These are phyloP conservation scores for Pisolithus orientalis DNA, from an alignment of 768 basidiomycete species.

Conservation along the genomic window DNA sequence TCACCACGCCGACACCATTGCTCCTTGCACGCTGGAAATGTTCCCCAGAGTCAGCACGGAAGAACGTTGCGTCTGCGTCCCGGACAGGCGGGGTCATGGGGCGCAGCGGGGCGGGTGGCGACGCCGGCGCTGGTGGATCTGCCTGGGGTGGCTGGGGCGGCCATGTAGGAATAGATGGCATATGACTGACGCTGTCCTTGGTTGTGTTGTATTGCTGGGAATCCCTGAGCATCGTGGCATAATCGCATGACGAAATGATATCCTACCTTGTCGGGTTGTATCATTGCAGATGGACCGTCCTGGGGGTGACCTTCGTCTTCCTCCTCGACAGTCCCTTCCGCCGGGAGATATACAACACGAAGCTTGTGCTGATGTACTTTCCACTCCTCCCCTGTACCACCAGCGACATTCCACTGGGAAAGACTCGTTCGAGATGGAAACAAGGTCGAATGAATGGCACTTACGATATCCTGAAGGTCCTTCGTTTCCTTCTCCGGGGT, in stretches of 20 bases:
- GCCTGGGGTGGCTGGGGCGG: background rate
- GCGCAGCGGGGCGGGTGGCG: conserved; percentile 32
- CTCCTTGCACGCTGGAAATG: conserved; percentile 26
- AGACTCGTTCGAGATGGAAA: background rate
- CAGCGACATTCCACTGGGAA: conserved; percentile 54
- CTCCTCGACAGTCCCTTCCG: conserved; percentile 77
- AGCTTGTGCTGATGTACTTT: conserved; percentile 93
- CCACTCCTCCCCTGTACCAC: conserved; percentile 46
- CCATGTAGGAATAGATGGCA: conserved; percentile 25
- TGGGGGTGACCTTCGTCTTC: conserved; percentile 53
- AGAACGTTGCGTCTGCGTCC: conserved; percentile 37
- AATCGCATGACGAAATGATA: background rate
- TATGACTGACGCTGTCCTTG: conserved; percentile 4
- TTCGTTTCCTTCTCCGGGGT: conserved; percentile 81
- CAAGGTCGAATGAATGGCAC: conserved; percentile 27
- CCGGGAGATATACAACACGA: conserved; percentile 81
- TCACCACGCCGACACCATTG: conserved; percentile 33
- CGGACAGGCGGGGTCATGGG: conserved; percentile 41
- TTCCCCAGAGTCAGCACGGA: conserved; percentile 49
- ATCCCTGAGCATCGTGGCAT: background rate
- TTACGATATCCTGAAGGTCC: conserved; percentile 76
- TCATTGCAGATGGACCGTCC: conserved; percentile 1
- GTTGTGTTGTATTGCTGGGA: background rate
- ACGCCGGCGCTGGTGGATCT: conserved; percentile 17
- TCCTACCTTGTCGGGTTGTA: background rate